Evolutionary conservation across 2,329 filamentous ascomycete genomes (phyloP), one percentile per base, ranked within the genome.

Genomic region (Neonectria coccinea): DNA sequence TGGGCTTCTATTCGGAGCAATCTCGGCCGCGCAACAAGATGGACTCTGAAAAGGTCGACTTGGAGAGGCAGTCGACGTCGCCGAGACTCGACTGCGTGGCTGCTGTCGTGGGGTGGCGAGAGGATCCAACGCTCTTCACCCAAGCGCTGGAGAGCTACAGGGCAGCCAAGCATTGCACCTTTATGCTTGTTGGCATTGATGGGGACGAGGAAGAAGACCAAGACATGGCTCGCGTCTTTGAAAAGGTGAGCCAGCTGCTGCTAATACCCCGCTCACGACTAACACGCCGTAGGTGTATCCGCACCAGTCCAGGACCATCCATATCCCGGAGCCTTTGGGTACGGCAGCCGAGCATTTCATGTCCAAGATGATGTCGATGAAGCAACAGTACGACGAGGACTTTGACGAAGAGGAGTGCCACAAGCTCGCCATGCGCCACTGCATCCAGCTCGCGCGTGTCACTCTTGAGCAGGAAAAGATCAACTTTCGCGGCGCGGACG

Each of bases 81-180:
- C 53, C 66, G 6, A 58, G 56, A 12, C 7, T 73, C 11, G 70
- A 73, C 25, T 64, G 51, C 20, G 67, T 73, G 47, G 71, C 70
- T n/a, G 69, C 70, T 2, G 66, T 73, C 16, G 71, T 73, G 22
- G 71, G 71, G 8, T 73, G 70, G 69, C 64, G 71, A 11, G 71
- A 73, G 18, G 70, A 73, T 27, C 71, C 70, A 2, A 57, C 50
- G 1, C 50, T 73, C n/a, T 73, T 73, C 41, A 68, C 62, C 0
- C 52, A 64, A 4, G 71, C 71, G 5, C 29, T 73, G 27, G 65
- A 73, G 59, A 73, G 71, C 31, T 73, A 73, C 63, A 65, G 65
- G 33, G 44, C 27, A 8, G 61, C 70, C 1, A 64, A 36, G 44
- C 58, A 65, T 1, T 69, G 67, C 22, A 50, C 50, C 0, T 73